A percentile compares a stretch with the other conserved stretches of the same genome.
phyloP scores from a whole-genome alignment of 2,329 filamentous ascomycete species.

The Ampelomyces quisqualis region DNA sequence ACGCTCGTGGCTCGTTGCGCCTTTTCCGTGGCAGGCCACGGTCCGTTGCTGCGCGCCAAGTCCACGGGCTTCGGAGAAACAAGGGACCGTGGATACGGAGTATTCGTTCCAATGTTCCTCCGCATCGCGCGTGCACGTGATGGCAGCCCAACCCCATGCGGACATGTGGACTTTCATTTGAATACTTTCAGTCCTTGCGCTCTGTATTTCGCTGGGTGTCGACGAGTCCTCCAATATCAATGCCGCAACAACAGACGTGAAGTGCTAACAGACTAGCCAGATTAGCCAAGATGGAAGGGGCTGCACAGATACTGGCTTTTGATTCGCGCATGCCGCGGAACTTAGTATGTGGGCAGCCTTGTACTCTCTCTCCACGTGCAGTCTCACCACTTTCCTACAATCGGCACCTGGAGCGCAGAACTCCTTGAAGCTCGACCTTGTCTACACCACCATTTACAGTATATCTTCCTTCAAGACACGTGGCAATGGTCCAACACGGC shows the following conservation, averaged over 20 bases:
- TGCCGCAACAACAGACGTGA: conserved; percentile 24
- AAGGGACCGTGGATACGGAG: too few species aligned
- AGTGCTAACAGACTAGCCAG: conserved; percentile 17
- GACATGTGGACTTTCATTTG: conserved; percentile 4
- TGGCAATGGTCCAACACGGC: conserved; percentile 38
- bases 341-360: conserved; percentile 15
- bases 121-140: conserved; percentile 19
- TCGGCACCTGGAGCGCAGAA: not conserved
- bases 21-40: not conserved
- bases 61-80: too few species aligned
- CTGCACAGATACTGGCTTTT: conserved; percentile 15
- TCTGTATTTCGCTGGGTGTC: conserved; percentile 6
- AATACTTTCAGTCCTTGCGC: conserved; percentile 1
- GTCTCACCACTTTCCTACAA: too few species aligned
- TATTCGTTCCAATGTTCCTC: not conserved
- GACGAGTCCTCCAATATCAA: conserved; percentile 21
- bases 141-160: not conserved
- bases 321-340: conserved; percentile 15
- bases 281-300: conserved; percentile 20
- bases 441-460: not conserved
- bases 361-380: conserved; percentile 8
- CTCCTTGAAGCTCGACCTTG: conserved; percentile 1
- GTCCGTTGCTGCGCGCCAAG: too few species aligned
- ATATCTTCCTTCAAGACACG: not conserved
- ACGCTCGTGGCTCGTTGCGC: not conserved